A percentile compares a stretch with the other conserved stretches of the same genome.
Conservation (phyloP, 225 moss, liverwort and hornwort species). For the Sphagnum contortum region DNA sequence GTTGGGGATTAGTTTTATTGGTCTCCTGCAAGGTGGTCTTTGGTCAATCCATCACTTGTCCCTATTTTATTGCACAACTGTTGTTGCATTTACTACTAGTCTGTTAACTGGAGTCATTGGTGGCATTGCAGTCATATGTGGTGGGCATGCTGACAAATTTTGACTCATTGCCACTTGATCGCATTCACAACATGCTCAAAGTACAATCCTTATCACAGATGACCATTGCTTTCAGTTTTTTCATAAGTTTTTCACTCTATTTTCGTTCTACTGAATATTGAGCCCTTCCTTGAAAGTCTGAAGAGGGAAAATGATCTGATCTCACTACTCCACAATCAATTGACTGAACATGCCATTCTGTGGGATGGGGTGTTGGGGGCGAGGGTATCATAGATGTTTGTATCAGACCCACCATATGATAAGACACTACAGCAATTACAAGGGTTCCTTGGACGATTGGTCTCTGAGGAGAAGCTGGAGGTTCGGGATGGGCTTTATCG, state of each 20-base stretch:
- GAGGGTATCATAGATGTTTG: conserved; percentile 73
- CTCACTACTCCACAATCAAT: too few relatives aligned
- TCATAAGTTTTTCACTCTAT: too few relatives aligned
- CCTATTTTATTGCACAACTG: too few relatives aligned
- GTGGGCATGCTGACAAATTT: conserved; percentile 98
- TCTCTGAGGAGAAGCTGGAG: conserved; percentile 91
- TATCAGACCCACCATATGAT: conserved; percentile 95
- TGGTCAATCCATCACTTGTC: background rate
- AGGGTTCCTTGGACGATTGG: conserved; percentile 93
- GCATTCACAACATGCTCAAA: conserved; percentile 99
- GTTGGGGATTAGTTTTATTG: too few relatives aligned
- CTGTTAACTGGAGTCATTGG: conserved; percentile 3
- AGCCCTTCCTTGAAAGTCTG: too few relatives aligned
- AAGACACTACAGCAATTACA: conserved; percentile 86
- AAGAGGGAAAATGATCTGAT: too few relatives aligned
- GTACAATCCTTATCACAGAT: conserved; percentile 13
- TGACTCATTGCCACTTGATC: conserved; percentile 90
- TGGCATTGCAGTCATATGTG: conserved; percentile 78
- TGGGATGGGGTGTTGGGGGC: background rate
- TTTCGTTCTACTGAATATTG: too few relatives aligned
- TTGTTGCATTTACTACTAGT: background rate
- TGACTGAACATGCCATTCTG: too few relatives aligned
- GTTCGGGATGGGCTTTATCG: conserved; percentile 80
- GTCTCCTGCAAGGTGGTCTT: background rate
- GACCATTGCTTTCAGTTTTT: too few relatives aligned